Evolutionary conservation across 768 basidiomycete genomes (phyloP).

Genomic region (Tricholoma furcatifolium): DNA sequence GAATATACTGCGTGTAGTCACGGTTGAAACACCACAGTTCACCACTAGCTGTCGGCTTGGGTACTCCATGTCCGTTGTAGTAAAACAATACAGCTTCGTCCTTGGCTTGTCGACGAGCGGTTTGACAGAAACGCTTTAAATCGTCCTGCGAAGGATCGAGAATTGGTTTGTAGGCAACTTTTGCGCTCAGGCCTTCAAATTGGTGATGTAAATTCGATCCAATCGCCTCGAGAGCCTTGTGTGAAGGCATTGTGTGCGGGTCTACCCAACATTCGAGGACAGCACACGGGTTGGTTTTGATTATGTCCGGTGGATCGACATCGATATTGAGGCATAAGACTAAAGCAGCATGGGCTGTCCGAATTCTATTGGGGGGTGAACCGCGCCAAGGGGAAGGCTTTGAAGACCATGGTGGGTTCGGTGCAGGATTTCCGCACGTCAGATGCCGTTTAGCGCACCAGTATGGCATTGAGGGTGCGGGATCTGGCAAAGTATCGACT

Average conservation of each 20-base stretch:
- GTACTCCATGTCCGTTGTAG: conserved; percentile 98
- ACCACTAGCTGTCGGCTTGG: conserved; percentile 91
- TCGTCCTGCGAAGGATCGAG: conserved; percentile 96
- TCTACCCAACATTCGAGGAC: conserved; percentile 97
- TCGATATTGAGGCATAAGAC: conserved; percentile 96
- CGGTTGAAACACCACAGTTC: conserved; percentile 99
- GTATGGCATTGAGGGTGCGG: conserved; percentile 69
- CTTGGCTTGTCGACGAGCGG: conserved; percentile 83
- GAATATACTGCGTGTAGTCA: conserved; percentile 97
- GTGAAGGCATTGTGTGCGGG: conserved; percentile 86
- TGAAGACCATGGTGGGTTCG: conserved; percentile 62
- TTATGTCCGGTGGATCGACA: conserved; percentile 94
- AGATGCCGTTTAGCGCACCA: conserved; percentile 90
- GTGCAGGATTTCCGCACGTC: conserved; percentile 84
- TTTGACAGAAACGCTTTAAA: conserved; percentile 81
- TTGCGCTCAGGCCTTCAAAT: conserved; percentile 92
- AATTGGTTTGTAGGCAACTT: conserved; percentile 92
- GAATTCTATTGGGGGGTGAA: conserved; percentile 78
- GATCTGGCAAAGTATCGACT: conserved; percentile 44
- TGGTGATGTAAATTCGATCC: conserved; percentile 92
- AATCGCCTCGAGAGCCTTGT: conserved; percentile 92
- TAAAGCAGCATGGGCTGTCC: conserved; percentile 85
- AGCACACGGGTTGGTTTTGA: conserved; percentile 96
- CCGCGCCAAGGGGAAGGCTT: conserved; percentile 80
- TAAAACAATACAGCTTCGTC: conserved; percentile 94